Evolutionary conservation across 139 green algal genomes (phyloP).

Genomic region (Penium margaritaceum): DNA sequence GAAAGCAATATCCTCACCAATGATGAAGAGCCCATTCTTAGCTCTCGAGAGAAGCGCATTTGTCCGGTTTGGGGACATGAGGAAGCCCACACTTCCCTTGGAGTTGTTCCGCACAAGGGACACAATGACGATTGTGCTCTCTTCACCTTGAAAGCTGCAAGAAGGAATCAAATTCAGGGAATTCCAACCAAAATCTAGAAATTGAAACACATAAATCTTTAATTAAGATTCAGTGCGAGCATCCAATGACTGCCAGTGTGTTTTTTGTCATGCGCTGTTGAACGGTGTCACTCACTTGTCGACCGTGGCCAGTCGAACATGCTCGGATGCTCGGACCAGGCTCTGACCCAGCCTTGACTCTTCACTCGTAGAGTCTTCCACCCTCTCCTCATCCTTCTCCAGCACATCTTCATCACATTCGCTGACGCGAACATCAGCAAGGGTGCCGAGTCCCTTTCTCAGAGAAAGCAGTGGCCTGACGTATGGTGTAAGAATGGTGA

Average conservation of each 20-base stretch:
- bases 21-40: slow-evolving; percentile 53
- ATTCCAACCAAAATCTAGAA: too few species aligned
- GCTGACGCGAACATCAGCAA: slow-evolving; percentile 52
- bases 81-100: slow-evolving; percentile 62
- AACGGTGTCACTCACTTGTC: slow-evolving; percentile 72
- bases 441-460: slow-evolving; percentile 27
- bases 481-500: slow-evolving; percentile 73
- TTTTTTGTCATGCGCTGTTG: too few species aligned
- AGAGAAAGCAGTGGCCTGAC: slow-evolving; percentile 62
- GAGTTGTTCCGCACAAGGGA: slow-evolving; percentile 66
- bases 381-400: slow-evolving; percentile 47
- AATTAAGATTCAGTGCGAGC: too few species aligned
- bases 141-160: slow-evolving; percentile 56
- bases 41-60: slow-evolving; percentile 74
- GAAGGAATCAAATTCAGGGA: too few species aligned
- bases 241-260: too few species aligned
- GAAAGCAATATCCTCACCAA: background rate
- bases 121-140: slow-evolving; percentile 58
- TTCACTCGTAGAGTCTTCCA: slow-evolving; percentile 5
- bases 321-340: too few species aligned
- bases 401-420: slow-evolving; percentile 57
- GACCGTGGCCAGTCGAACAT: slow-evolving; percentile 62
- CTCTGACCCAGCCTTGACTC: background rate
- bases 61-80: slow-evolving; percentile 61
- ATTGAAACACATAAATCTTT: too few species aligned